These are phyloP conservation scores for Saccharomyces hybrid DNA, from an alignment of 1,139 yeast genomes.

Conservation along the genomic window DNA sequence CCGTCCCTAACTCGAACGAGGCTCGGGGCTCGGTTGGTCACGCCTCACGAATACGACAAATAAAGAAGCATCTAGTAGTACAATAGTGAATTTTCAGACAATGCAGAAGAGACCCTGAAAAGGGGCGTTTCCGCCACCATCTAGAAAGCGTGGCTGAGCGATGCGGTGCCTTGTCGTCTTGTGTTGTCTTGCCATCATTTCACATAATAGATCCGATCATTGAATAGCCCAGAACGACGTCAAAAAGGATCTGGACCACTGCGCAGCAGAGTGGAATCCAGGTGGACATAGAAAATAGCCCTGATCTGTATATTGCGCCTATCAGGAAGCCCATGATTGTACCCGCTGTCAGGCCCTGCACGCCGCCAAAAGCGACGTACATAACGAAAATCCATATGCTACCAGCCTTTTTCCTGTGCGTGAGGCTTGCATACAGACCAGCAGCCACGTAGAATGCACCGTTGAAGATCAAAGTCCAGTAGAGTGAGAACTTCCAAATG, in stretches of 20 bases:
- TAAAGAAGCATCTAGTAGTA: not conserved
- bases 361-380: slow-evolving; percentile 47
- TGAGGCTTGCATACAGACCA: slow-evolving; percentile 54
- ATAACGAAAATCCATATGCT: slow-evolving; percentile 38
- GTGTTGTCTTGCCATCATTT: not conserved
- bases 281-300: slow-evolving; percentile 74
- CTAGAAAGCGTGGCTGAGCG: too few species aligned
- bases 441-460: slow-evolving; percentile 56
- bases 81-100: not conserved
- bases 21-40: slow-evolving; percentile 1
- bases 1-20: not conserved
- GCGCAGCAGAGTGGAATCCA: slow-evolving; percentile 91
- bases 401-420: slow-evolving; percentile 37
- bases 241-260: slow-evolving; percentile 54
- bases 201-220: slow-evolving; percentile 39
- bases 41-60: not conserved
- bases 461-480: slow-evolving; percentile 71
- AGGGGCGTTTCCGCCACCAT: too few species aligned
- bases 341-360: slow-evolving; percentile 64
- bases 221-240: slow-evolving; percentile 58
- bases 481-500: slow-evolving; percentile 77
- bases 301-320: slow-evolving; percentile 68
- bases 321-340: slow-evolving; percentile 66
- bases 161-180: too few species aligned
- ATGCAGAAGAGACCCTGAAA: too few species aligned